Evolutionary conservation across 2,329 filamentous ascomycete genomes (phyloP).

Genomic region (Tympanopsis confertula): DNA sequence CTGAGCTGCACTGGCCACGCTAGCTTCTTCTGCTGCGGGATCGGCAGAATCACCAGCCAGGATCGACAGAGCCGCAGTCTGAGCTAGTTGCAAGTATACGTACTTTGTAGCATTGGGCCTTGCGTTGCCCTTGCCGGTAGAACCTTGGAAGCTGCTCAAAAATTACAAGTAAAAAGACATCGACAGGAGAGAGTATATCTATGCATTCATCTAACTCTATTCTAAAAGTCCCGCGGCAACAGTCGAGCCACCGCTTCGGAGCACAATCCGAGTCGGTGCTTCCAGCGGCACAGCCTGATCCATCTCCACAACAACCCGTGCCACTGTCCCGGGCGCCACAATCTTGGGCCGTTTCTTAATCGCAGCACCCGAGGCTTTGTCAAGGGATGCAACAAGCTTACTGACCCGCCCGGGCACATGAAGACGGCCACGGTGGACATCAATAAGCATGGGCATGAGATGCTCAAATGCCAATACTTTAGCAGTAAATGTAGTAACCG

Average conservation of each 20-base stretch:
- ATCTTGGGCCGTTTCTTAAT: conserved; percentile 77
- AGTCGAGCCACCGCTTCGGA: conserved; percentile 71
- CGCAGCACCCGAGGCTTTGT: conserved; percentile 66
- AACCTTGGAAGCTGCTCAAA: no score
- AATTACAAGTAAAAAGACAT: no score
- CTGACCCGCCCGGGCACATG: conserved; percentile 67
- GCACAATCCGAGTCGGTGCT: conserved; percentile 65
- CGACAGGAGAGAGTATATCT: no score
- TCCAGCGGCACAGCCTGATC: conserved; percentile 69
- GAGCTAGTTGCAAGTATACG: no score
- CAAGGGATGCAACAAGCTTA: conserved; percentile 60
- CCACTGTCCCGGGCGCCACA: conserved; percentile 68
- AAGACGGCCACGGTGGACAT: conserved; percentile 76
- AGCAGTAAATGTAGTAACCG: conserved; percentile 63
- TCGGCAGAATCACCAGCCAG: no score
- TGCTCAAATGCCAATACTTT: conserved; percentile 86
- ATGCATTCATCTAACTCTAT: conserved; percentile 6
- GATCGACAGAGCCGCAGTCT: no score
- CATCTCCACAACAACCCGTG: conserved; percentile 65
- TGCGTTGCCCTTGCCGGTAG: no score
- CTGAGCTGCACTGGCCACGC: no score
- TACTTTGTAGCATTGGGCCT: no score
- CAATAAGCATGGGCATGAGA: conserved; percentile 76
- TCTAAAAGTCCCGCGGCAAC: conserved; percentile 81
- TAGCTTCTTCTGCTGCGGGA: no score